These are phyloP conservation scores for Onygenales sp. DNA, from an alignment of 2,329 filamentous ascomycete species.

Conservation along the genomic window DNA sequence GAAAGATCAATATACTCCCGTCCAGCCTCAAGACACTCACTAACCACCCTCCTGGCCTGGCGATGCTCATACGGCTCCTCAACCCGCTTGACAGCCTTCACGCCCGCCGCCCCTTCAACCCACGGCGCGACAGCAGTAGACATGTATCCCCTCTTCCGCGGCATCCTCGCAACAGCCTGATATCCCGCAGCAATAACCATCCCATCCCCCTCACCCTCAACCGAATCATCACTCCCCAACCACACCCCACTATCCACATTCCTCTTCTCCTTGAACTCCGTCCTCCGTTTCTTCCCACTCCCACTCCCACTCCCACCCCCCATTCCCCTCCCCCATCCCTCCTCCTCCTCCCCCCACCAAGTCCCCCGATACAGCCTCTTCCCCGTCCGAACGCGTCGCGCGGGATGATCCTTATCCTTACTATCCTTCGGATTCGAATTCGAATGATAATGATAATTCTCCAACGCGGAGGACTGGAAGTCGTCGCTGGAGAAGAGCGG, in stretches of 20 bases:
- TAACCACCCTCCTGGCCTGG: conserved; percentile 27
- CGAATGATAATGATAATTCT: conserved; percentile 27
- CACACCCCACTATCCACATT: conserved; percentile 39
- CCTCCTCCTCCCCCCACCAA: conserved; percentile 34
- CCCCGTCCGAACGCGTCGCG: conserved; percentile 15
- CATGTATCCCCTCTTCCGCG: background rate
- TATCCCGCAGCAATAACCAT: background rate
- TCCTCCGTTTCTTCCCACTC: conserved; percentile 25
- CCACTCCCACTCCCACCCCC: background rate
- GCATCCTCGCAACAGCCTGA: too few relatives aligned
- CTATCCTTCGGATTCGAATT: conserved; percentile 11
- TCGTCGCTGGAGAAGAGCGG: conserved; percentile 41
- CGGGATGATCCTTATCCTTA: conserved; percentile 15
- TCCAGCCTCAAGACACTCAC: conserved; percentile 34
- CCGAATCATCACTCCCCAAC: conserved; percentile 36
- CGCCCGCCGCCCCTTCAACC: background rate
- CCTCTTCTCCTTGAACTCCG: conserved; percentile 34
- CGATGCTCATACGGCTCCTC: conserved; percentile 28
- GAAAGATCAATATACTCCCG: conserved; percentile 36
- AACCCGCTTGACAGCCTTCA: conserved; percentile 11
- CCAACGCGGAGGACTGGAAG: conserved; percentile 34
- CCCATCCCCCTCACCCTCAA: background rate
- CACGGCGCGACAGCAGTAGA: background rate
- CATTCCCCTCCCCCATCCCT: conserved; percentile 18
- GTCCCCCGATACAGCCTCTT: conserved; percentile 37